phyloP scores from a whole-genome alignment of 345 rosid genomes.

The Brassica napus region DNA sequence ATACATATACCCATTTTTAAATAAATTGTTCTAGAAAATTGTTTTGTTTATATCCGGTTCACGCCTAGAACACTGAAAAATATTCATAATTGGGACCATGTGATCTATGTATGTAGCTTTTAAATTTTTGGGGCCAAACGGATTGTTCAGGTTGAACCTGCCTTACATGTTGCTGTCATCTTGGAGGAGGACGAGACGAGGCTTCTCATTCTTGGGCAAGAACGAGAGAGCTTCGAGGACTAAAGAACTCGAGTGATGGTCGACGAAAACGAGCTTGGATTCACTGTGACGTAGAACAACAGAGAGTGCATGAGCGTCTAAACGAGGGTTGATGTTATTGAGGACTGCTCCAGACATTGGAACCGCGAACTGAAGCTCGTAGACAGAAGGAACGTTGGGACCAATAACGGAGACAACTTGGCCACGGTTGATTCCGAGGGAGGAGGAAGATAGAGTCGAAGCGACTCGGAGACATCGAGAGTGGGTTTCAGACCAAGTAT shows the following conservation, averaged over 20 bases:
- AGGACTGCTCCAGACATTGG: slow-evolving; percentile 69
- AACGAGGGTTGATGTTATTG: slow-evolving; percentile 59
- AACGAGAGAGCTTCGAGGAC: slow-evolving; percentile 49
- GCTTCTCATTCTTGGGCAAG: slow-evolving; percentile 26
- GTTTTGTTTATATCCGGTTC: too few relatives aligned
- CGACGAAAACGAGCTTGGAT: slow-evolving; percentile 63
- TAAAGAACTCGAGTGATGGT: slow-evolving; percentile 35
- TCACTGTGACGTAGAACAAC: slow-evolving; percentile 50
- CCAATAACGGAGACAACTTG: slow-evolving; percentile 60
- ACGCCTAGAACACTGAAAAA: background rate
- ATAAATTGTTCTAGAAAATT: too few relatives aligned
- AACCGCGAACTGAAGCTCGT: slow-evolving; percentile 69
- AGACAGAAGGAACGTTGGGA: slow-evolving; percentile 59
- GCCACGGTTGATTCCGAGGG: slow-evolving; percentile 45
- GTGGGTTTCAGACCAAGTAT: slow-evolving; percentile 61
- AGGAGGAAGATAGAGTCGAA: slow-evolving; percentile 52
- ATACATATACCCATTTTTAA: background rate
- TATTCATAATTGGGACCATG: background rate
- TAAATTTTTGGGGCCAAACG: background rate
- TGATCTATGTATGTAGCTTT: background rate
- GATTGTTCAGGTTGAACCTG: background rate
- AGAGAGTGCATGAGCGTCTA: slow-evolving; percentile 54
- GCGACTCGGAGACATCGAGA: slow-evolving; percentile 67
- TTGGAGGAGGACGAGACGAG: slow-evolving; percentile 49
- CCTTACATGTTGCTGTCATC: slow-evolving; percentile 23